Evolutionary conservation across 2,329 filamentous ascomycete genomes (phyloP), one percentile per base, ranked within the genome.

Genomic region (Ceratocystis ficicola): DNA sequence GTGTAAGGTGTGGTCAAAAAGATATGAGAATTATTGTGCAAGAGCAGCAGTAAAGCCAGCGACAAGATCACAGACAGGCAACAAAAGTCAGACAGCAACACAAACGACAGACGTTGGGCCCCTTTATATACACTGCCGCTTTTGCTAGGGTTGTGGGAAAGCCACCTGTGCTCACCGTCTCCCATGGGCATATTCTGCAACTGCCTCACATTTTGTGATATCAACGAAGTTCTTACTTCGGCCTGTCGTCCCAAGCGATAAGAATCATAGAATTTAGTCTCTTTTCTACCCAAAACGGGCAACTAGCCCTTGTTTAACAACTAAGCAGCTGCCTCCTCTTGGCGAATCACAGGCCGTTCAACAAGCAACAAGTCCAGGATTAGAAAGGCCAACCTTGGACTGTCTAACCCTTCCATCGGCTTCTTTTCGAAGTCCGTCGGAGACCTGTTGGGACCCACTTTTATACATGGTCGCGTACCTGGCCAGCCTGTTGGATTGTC

Each of bases 391-490:
- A 41, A 55, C 32, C 61, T 28, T 25, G 22, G 44, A 6, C 46
- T 22, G 44, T 44, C 44, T 63, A 22, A 8, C 44, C 17, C 5
- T 50, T 20, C 17, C 17, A 4, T 12, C 44, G 62, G 62, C 44
- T n/a, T 20, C 36, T 41, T 50, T 3, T 15, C 44, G 62, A 63
- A 52, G 44, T 63, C 62, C 62, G 62, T 30, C 62, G 62, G 62
- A 46, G 28, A 32, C 62, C 62, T 32, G 12, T 17, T 5, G 17
- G 32, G 10, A 4, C 15, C 62, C 17, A 25, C 22, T 63, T 50
- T 50, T 46, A 28, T 48, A 36, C 30, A 2, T 63, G 17, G 17
- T 46, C 30, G 25, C 10, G 25, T n/a, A 2, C 46, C 46, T 22
- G n/a, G 46, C 25, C 46, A 22, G 1, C n/a, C 48, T 52, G 17